These are phyloP conservation scores for Lizonia empirigonia DNA, from an alignment of 2,329 filamentous ascomycete species.

Conservation along the genomic window DNA sequence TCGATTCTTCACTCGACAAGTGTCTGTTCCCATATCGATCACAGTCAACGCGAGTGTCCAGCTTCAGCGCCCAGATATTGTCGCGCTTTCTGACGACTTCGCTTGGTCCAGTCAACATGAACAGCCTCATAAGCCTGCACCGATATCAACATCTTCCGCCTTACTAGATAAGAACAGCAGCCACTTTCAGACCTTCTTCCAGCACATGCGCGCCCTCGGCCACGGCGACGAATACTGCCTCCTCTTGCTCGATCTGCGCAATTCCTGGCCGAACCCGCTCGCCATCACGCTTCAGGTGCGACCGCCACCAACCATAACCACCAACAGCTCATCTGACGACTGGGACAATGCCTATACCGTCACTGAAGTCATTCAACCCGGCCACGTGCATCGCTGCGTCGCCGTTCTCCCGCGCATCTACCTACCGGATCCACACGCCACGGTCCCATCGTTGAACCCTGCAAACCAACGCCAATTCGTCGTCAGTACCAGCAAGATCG, in stretches of 20 bases:
- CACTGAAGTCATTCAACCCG: conserved; percentile 60
- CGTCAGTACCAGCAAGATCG: conserved; percentile 78
- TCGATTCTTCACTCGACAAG: conserved; percentile 81
- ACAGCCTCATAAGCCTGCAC: neutral
- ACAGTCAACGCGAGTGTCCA: conserved; percentile 94
- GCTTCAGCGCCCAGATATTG: conserved; percentile 76
- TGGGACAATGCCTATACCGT: conserved; percentile 34
- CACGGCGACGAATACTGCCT: conserved; percentile 71
- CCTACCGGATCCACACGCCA: conserved; percentile 74
- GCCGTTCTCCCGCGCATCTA: conserved; percentile 77
- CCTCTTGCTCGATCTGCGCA: conserved; percentile 81
- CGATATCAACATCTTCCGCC: neutral
- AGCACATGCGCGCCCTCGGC: conserved; percentile 48
- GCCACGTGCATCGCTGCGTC: conserved; percentile 72
- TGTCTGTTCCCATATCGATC: conserved; percentile 79
- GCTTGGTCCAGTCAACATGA: conserved; percentile 61
- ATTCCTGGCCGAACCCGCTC: conserved; percentile 85
- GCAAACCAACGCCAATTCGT: conserved; percentile 91
- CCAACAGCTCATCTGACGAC: conserved; percentile 5
- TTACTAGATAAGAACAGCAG: conserved; percentile 38
- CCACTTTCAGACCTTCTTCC: conserved; percentile 55
- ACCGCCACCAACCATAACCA: conserved; percentile 22
- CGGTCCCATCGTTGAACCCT: conserved; percentile 80
- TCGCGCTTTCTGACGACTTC: conserved; percentile 73
- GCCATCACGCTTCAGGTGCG: conserved; percentile 64